Base-by-base conservation (phyloP, 805 yeast species). In the Ascoidea tarda region DNA sequence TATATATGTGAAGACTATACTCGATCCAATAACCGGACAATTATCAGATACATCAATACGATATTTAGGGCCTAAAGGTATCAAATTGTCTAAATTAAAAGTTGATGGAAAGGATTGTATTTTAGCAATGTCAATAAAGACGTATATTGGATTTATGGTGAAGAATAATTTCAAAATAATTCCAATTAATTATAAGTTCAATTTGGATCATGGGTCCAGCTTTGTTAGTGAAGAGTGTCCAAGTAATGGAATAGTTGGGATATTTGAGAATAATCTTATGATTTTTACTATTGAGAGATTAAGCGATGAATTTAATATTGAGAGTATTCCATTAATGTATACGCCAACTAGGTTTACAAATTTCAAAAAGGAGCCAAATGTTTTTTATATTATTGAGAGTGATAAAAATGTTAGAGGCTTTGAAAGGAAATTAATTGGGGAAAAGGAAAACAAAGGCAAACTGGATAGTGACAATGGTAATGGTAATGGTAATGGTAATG, bases 51-150 rank as follows among this genome's bases (percentile, higher is more conserved):
- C 88, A 1, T 71, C 84, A 59, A 78, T 80, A 16, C 81, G 82
- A 60, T 88, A 84, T 60, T 63, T 87, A 33, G 98, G 98, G 0
- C 74, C 85, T 0, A 72, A 73, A 46, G 79, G 85, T 0, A 82
- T 89, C 0, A 59, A 60, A 2, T 64, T 89, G 4, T 68, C 78
- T 2, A 58, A 60, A 6, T 60, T 78, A 8, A 60, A 51, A 6
- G 48, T 60, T 76, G 48, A 62, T 70, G 21, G 74, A 67, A 53
- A 71, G 69, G 46, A 53, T 1, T 60, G 56, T 16, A 32, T 44
- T 21, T 51, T 64, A 6, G 60, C 64, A 28, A 61, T 70, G 0
- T 60, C 69, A 1, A 61, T 63, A 16, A 58, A 59, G 47, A 62
- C 72, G 1, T 71, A 46, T 51, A 44, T 54, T 16, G 58, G 54